Conservation (phyloP, 192 early-diverging fungal genomes). For the Gaertneriomyces sp. region DNA sequence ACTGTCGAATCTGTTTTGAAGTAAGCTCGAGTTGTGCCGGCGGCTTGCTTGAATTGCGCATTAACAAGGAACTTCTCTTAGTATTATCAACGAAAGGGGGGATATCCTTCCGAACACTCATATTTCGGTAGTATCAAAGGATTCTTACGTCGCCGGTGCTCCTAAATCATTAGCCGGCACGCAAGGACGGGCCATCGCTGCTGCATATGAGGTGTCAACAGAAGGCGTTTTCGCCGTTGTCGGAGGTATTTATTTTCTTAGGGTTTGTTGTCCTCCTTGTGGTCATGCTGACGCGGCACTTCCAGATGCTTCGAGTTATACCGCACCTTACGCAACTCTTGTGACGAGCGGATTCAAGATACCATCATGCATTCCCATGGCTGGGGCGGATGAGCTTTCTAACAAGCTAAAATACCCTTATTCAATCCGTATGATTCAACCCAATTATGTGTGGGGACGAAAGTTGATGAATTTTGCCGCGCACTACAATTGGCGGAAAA, state of each 20-base stretch:
- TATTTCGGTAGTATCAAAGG: neutral
- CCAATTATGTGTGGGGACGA: neutral
- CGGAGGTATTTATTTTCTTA: neutral
- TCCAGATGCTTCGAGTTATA: neutral
- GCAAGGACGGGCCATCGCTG: slow-evolving; percentile 4
- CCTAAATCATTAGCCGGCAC: neutral
- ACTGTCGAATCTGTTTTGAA: neutral
- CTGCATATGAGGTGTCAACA: neutral
- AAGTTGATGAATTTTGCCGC: slow-evolving; percentile 5
- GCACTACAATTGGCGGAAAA: neutral
- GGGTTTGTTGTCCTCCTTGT: too few species aligned
- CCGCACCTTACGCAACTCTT: neutral
- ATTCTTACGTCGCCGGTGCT: neutral
- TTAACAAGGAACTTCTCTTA: neutral
- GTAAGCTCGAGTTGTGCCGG: neutral
- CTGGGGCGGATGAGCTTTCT: neutral
- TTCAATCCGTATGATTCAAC: slow-evolving; percentile 8
- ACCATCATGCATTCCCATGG: neutral
- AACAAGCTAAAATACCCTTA: slow-evolving; percentile 4
- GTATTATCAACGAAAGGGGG: neutral
- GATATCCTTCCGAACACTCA: neutral
- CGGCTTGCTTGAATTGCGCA: too few species aligned
- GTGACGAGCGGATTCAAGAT: slow-evolving; percentile 5
- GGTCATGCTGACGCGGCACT: too few species aligned
- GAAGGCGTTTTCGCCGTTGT: slow-evolving; percentile 3